Percentiles rank a stretch among this genome's conserved stretches.
These are phyloP conservation scores for Patellifolia procumbens DNA, from an alignment of 179 eudicot species.

Conservation along the genomic window DNA sequence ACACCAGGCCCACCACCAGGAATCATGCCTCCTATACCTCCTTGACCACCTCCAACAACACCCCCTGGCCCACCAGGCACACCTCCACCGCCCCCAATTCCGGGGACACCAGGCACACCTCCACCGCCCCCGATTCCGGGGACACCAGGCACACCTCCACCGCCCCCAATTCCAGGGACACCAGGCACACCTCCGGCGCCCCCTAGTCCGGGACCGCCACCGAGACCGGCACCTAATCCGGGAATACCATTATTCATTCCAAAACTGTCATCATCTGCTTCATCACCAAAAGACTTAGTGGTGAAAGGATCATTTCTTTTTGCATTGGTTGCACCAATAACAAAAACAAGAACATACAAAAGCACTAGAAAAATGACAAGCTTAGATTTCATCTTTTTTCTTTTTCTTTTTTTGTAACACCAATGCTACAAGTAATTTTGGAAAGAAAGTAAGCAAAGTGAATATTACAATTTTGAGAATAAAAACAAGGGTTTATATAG, in stretches of 20 bases:
- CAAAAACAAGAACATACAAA: slow-evolving; percentile 17
- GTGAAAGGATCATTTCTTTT: background rate
- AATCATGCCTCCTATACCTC: too few relatives aligned
- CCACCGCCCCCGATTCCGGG: background rate
- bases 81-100: slow-evolving; percentile 21
- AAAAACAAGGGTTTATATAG: slow-evolving; percentile 21
- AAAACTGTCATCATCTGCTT: background rate
- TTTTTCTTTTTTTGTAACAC: background rate
- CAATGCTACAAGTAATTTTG: background rate
- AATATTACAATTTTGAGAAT: background rate
- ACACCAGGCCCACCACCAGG: slow-evolving; percentile 12
- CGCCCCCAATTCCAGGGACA: background rate
- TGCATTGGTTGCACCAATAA: slow-evolving; percentile 16
- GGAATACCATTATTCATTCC: background rate
- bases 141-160: background rate
- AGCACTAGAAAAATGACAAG: background rate
- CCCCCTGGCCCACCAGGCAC: slow-evolving; percentile 16
- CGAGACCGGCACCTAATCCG: slow-evolving; percentile 13
- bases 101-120: background rate
- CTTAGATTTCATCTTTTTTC: background rate
- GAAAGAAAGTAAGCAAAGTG: background rate
- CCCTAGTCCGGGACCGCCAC: background rate
- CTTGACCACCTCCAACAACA: background rate
- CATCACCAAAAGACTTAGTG: background rate
- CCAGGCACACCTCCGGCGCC: background rate